Percentiles rank a stretch among this genome's conserved stretches.
Conservation (phyloP, 176 grass and related monocot genomes). For the bread wheat (Triticum aestivum) region DNA sequence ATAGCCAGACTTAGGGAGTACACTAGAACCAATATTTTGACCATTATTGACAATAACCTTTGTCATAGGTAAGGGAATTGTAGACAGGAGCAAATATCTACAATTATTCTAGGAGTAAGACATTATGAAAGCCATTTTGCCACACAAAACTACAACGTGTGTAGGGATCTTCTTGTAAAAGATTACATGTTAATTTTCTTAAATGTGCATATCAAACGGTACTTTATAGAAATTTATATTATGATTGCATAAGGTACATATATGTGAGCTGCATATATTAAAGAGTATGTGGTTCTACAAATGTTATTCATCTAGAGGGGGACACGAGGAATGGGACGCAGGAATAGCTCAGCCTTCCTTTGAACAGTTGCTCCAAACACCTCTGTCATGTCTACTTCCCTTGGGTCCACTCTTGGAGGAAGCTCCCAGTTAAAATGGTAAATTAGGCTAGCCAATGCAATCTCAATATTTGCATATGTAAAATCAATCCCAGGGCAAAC, state of each 20-base stretch:
- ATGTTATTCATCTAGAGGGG: neutral
- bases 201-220: no score
- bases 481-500: conserved; percentile 36
- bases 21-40: no score
- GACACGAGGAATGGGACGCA: neutral
- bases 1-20: no score
- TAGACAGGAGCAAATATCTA: no score
- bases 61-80: no score
- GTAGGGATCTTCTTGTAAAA: no score
- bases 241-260: neutral
- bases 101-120: no score
- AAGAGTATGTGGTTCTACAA: neutral
- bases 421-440: conserved; percentile 39
- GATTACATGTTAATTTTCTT: no score
- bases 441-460: conserved; percentile 18
- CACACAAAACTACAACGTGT: no score
- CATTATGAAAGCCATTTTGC: no score
- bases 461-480: conserved; percentile 9
- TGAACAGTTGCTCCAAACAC: neutral
- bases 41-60: no score
- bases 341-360: neutral
- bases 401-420: neutral
- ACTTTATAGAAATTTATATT: no score
- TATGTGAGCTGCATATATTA: neutral
- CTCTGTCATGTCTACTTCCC: neutral